Evolutionary conservation across 2,329 filamentous ascomycete genomes (phyloP), one percentile per base, ranked within the genome.

Genomic region (Penicillium olsonii): DNA sequence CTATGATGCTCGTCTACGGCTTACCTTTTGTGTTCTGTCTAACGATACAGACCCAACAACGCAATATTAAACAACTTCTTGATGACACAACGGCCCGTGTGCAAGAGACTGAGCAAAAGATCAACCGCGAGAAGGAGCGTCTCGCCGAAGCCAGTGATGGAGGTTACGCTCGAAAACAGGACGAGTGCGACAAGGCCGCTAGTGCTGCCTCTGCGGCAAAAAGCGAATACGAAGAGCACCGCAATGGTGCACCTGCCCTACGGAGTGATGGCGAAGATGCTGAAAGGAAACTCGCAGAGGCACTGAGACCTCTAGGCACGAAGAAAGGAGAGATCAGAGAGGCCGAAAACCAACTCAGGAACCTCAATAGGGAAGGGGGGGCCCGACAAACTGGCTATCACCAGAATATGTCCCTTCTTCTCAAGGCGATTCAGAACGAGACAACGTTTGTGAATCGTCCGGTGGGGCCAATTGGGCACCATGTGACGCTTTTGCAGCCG

Each of bases 381-480:
- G 79, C 84, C 41, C 79, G 79, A 41, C 81, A 83, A 37, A 80
- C 80, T 49, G 86, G 81, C 0, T 96, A 87, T 61, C 82, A 85
- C 35, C 67, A 70, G 1, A 80, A 79, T 34, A 81, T 95, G 61
- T 76, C 79, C 1, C 71, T 76, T 2, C 79, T 96, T 3, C 71
- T 95, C 6, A 77, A 73, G 45, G 80, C 79, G n/a, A 88, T 97
- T 53, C 78, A 83, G 5, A 74, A 76, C n/a, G 89, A 95, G 49
- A 69, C 55, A 2, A 78, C 84, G 0, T 97, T 95, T 64, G 74
- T 77, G 19, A 75, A 81, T 37, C 85, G 81, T 54, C 94, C 94
- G 2, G 77, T 97, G 27, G 94, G 94, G 0, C 94, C 94, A 0
- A 76, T 97, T 12, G 94, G 92, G 24, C 76, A 84, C 19, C 82